These are phyloP conservation scores for Solanum hybrid DNA, from an alignment of 305 asterid species.

Conservation along the genomic window DNA sequence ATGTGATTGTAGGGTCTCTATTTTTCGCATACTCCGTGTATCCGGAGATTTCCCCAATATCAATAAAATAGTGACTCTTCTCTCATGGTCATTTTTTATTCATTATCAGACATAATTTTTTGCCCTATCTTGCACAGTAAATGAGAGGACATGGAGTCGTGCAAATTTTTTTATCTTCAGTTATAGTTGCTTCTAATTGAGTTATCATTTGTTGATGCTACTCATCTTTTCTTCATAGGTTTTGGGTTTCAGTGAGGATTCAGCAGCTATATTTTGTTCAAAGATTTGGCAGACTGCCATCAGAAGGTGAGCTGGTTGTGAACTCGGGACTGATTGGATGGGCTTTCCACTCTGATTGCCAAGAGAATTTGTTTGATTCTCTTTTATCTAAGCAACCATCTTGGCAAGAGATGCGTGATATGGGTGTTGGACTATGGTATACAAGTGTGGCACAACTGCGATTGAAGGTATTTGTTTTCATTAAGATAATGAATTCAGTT, in stretches of 20 bases:
- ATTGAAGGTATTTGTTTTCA: constrained; percentile 52
- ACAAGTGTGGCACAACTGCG: constrained; percentile 59
- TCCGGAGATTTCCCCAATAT: not conserved
- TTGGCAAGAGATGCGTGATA: constrained; percentile 89
- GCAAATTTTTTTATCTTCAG: not conserved
- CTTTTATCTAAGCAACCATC: constrained; percentile 74
- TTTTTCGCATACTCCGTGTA: not conserved
- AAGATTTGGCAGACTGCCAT: constrained; percentile 49
- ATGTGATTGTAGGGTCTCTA: not conserved
- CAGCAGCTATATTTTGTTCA: constrained; percentile 54
- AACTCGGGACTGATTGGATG: constrained; percentile 65
- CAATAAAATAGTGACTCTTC: not conserved
- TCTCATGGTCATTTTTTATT: not conserved
- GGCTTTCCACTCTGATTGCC: constrained; percentile 99
- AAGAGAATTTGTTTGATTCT: constrained; percentile 72
- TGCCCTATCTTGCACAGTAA: not conserved
- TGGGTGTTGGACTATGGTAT: constrained; percentile 95
- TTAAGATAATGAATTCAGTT: not conserved
- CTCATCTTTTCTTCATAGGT: constrained; percentile 43
- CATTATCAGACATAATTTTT: not conserved
- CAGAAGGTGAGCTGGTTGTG: constrained; percentile 56
- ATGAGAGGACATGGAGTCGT: not conserved
- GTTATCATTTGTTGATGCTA: constrained; percentile 8
- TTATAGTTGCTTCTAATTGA: not conserved
- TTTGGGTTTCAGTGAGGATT: constrained; percentile 86